phyloP scores from a whole-genome alignment of 2,329 filamentous ascomycete genomes.

The Stenocarpella maydis region DNA sequence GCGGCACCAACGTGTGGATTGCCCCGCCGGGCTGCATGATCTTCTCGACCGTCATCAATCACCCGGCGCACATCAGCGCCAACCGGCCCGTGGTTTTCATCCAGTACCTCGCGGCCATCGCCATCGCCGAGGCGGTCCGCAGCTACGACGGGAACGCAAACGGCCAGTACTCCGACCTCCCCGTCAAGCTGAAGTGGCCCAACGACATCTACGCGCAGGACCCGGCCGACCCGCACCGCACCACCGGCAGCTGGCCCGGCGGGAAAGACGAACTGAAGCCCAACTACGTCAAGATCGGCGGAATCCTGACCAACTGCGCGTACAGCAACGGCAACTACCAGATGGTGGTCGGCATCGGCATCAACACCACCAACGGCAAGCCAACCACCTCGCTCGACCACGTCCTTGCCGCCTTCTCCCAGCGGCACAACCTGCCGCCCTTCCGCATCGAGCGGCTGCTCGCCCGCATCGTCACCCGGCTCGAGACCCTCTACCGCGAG shows the following conservation, averaged over 20 bases:
- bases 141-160: conserved; percentile 71
- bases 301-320: conserved; percentile 88
- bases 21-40: conserved; percentile 86
- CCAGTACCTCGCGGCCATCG: conserved; percentile 90
- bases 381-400: conserved; percentile 89
- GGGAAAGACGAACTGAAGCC: conserved; percentile 42
- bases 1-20: conserved; percentile 94
- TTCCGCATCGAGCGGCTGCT: conserved; percentile 83
- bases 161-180: conserved; percentile 70
- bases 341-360: conserved; percentile 83
- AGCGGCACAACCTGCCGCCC: conserved; percentile 52
- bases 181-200: conserved; percentile 94
- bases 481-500: conserved; percentile 78
- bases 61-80: conserved; percentile 75
- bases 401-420: conserved; percentile 59
- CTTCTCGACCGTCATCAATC: conserved; percentile 88
- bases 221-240: conserved; percentile 51
- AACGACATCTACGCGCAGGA: conserved; percentile 87
- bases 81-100: conserved; percentile 88
- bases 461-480: conserved; percentile 78
- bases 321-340: conserved; percentile 83
- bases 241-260: background rate
- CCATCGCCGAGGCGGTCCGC: conserved; percentile 84
- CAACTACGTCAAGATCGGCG: conserved; percentile 86
- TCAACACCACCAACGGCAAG: conserved; percentile 84